These are phyloP conservation scores for Oldenlandia corymbosa DNA, from an alignment of 257 asterid genomes.

Conservation along the genomic window DNA sequence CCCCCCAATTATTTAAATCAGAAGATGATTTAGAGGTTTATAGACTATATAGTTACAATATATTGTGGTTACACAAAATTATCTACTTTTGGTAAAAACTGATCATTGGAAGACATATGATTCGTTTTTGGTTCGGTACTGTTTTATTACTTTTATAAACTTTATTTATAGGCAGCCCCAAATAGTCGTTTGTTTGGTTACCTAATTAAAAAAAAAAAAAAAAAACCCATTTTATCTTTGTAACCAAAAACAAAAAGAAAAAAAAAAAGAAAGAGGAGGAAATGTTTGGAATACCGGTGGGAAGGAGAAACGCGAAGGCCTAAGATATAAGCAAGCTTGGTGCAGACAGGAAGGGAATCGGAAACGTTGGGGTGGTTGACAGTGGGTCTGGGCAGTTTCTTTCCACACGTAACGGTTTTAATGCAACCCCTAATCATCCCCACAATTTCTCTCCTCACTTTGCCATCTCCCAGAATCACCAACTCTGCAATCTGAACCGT, in stretches of 20 bases:
- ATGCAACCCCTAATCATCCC: slow-evolving; percentile 87
- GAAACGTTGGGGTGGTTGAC: slow-evolving; percentile 9
- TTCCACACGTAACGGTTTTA: slow-evolving; percentile 81
- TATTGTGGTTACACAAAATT: background rate
- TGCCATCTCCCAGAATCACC: slow-evolving; percentile 34
- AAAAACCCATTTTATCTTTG: background rate
- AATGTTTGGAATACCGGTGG: slow-evolving; percentile 40
- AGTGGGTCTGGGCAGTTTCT: slow-evolving; percentile 32
- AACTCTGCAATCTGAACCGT: slow-evolving; percentile 63
- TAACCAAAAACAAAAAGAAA: background rate
- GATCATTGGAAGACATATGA: slow-evolving; percentile 8
- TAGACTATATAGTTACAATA: background rate
- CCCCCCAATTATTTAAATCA: slow-evolving; percentile 2
- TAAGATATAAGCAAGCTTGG: slow-evolving; percentile 72
- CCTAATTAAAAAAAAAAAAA: background rate
- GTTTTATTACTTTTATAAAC: slow-evolving; percentile 10
- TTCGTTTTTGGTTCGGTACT: slow-evolving; percentile 7
- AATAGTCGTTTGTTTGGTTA: background rate
- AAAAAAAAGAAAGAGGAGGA: background rate
- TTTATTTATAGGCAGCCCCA: background rate
- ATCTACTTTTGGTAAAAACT: slow-evolving; percentile 20
- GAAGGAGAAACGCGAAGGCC: slow-evolving; percentile 97
- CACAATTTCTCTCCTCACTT: slow-evolving; percentile 52
- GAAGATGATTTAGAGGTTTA: too few relatives aligned
- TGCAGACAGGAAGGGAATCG: slow-evolving; percentile 42